Evolutionary conservation across 1,139 yeast species (phyloP), one percentile per base, ranked within the genome.

Genomic region (Suhomyces ambrosiae): DNA sequence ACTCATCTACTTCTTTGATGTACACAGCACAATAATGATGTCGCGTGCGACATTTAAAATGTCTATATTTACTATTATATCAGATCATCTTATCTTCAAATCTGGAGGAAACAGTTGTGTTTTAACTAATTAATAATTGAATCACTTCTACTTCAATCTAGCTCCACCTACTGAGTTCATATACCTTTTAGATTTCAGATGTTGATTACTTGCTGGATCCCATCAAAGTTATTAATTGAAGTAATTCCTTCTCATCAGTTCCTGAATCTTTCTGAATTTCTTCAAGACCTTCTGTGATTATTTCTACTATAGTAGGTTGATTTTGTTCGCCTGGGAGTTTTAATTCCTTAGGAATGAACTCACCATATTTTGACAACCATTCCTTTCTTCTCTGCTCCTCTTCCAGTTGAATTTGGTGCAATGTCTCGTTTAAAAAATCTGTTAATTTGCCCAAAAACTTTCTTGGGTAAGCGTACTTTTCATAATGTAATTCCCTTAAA

Each of bases 241-340:
- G 31, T 26, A 65, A 50, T 19, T 54, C 43, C 32, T 50, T 52
- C 37, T 64, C 69, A 10, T 52, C 55, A 2, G 33, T 26, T 14
- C 35, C 36, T 1, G 31, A 9, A 11, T 52, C 55, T 8, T 45
- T 45, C 27, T 63, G 64, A 6, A 63, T 45, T 24, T 62, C 62
- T 18, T 66, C 72, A 30, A 71, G 48, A 0, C 76, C 76, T 35
- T 71, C 74, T 10, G 76, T 71, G 17, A 69, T 52, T 3, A 71
- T 68, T 50, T 71, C 74, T 30, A 65, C 65, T 16, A 71, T 63
- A 2, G 58, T 46, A 1, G 76, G 76, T 43, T 64, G 67, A 30
- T 56, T 57, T 21, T 44, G 42, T 27, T 66, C 74, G 1, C 74
- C 76, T 0, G 76, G 76, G 5, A 71, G 52, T 28, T 48, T 53